These are phyloP conservation scores for Lactuca saligna DNA, from an alignment of 129 eudicot genomes.

Conservation along the genomic window DNA sequence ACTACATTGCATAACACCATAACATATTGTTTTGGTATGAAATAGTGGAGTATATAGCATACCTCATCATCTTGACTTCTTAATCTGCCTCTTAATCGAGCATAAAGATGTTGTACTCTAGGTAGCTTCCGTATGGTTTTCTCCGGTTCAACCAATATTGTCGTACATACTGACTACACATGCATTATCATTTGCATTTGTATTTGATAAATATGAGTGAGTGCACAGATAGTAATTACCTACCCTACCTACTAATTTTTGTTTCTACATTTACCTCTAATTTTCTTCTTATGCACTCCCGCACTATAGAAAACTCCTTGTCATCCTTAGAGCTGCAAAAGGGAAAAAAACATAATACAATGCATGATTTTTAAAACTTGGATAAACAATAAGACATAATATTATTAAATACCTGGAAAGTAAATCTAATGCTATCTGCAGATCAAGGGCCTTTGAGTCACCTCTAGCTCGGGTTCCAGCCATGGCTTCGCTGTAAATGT, in stretches of 20 bases:
- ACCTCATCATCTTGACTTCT: constrained; percentile 97
- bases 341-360: no score
- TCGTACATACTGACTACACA: constrained; percentile 59
- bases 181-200: constrained; percentile 14
- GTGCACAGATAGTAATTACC: not conserved
- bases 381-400: no score
- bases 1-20: no score
- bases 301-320: constrained; percentile 77
- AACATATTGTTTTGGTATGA: not conserved
- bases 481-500: constrained; percentile 84
- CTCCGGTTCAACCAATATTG: constrained; percentile 62
- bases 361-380: no score
- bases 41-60: not conserved
- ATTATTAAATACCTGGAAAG: constrained; percentile 63
- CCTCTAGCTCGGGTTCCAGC: constrained; percentile 98
- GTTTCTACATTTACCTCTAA: constrained; percentile 57
- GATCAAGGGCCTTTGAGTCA: constrained; percentile 64
- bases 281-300: constrained; percentile 76
- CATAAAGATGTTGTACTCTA: constrained; percentile 95
- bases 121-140: constrained; percentile 81
- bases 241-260: not conserved
- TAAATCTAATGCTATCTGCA: constrained; percentile 75
- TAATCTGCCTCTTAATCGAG: constrained; percentile 65
- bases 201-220: not conserved
- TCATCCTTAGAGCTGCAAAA: constrained; percentile 76